Evolutionary conservation across 768 basidiomycete genomes (phyloP), one percentile per base, ranked within the genome.

Genomic region (Lentinula boryana): DNA sequence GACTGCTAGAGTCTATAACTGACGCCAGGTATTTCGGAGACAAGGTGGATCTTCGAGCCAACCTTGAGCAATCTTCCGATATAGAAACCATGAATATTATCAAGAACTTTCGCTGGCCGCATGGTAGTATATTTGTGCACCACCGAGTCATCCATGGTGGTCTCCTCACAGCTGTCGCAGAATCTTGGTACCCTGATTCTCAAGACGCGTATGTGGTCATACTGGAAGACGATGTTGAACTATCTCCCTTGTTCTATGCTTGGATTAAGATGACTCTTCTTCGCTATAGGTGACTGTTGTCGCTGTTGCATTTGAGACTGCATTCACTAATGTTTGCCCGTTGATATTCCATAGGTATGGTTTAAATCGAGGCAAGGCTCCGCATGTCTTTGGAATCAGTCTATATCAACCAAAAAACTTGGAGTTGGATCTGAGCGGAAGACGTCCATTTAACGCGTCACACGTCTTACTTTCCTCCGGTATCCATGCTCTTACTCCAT

Each of bases 381-480:
- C 77, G 2, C 74, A 74, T 8, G 74, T 95, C 43, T 93, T 88
- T 66, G 93, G 93, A 3, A 81, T 94, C 67, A 92, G 89, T 67
- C 79, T 95, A 1, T 95, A 95, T 69, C 91, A 93, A 68, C 91
- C 90, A 67, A 94, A 90, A 74, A 83, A 85, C 64, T 75, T 90
- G 53, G 92, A 94, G 66, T 79, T 93, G 2, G 83, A 80, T 9
- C 79, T 81, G 0, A 80, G 80, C 58, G 91, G 92, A 10, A 80
- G 92, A 3, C 80, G 77, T 41, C 75, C 79, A 21, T 93, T 93
- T 72, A 74, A 89, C 69, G 84, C 92, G 1, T 85, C 83, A 62
- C 61, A 67, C 0, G 72, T 88, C 21, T 90, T 95, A 70, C 68
- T 71, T 9, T 62, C 70, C 0, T 64, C 71, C 9, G 75, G 74